Evolutionary conservation across 257 asterid genomes (phyloP).

Genomic region (Euphrasia confusa): DNA sequence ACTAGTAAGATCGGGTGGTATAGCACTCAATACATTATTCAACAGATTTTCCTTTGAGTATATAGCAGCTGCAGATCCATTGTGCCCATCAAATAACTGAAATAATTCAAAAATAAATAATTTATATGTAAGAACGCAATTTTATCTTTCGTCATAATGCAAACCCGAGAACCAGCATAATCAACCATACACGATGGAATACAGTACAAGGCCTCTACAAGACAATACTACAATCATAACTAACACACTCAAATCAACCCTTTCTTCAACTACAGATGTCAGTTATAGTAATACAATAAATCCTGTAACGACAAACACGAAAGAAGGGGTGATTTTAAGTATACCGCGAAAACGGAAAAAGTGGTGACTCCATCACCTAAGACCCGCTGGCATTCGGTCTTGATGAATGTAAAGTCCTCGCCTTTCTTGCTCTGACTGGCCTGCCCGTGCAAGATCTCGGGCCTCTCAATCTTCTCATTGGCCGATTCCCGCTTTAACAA

Average conservation of each 20-base stretch:
- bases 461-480: constrained; percentile 87
- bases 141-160: too few species aligned
- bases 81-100: constrained; percentile 97
- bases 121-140: background rate
- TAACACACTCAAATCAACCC: too few species aligned
- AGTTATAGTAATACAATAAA: background rate
- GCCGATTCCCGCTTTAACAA: constrained; percentile 90
- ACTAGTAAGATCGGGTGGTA: constrained; percentile 77
- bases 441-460: constrained; percentile 74
- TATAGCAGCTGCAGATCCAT: constrained; percentile 97
- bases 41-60: constrained; percentile 84
- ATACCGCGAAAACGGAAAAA: constrained; percentile 85
- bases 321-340: background rate
- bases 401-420: constrained; percentile 79
- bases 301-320: background rate
- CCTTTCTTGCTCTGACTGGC: constrained; percentile 96
- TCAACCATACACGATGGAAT: too few species aligned
- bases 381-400: constrained; percentile 79
- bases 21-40: constrained; percentile 72
- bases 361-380: constrained; percentile 92
- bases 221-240: too few species aligned
- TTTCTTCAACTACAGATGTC: background rate
- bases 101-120: constrained; percentile 1
- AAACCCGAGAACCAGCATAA: too few species aligned
- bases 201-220: too few species aligned